Percentiles rank a stretch among this genome's conserved stretches.
Conservation (phyloP, 2,329 filamentous ascomycete species). For the Thielaviopsis populi region DNA sequence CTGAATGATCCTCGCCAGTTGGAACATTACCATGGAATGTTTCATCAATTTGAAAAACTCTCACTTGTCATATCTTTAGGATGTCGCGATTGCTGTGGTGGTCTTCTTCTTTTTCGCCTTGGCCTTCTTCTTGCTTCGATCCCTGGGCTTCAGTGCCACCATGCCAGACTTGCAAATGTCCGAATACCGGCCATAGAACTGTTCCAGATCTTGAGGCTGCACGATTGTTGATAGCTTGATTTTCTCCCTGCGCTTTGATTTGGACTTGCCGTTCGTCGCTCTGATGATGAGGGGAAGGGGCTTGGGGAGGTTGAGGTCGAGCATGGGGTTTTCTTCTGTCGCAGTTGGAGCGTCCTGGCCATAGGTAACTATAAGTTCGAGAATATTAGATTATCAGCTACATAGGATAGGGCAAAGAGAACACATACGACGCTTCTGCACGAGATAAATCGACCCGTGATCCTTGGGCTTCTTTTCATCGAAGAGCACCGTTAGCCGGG, state of each 20-base stretch:
- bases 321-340: constrained; percentile 36
- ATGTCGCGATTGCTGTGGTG: constrained; percentile 19
- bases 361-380: constrained; percentile 28
- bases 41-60: background rate
- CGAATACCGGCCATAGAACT: constrained; percentile 72
- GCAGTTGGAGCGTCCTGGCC: constrained; percentile 30
- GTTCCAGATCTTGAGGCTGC: constrained; percentile 56
- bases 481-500: constrained; percentile 40
- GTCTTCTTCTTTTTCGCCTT: constrained; percentile 59
- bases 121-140: constrained; percentile 73
- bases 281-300: constrained; percentile 65
- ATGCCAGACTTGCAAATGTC: constrained; percentile 85
- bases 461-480: constrained; percentile 49
- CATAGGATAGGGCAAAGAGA: background rate
- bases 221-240: constrained; percentile 76
- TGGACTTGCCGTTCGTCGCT: constrained; percentile 65
- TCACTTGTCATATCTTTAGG: background rate
- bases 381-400: background rate
- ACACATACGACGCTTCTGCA: constrained; percentile 56
- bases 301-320: constrained; percentile 42
- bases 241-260: constrained; percentile 40
- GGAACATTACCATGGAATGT: background rate
- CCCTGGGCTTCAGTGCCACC: constrained; percentile 78
- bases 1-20: too few species aligned
- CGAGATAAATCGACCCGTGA: constrained; percentile 59